These are phyloP conservation scores for Calonectria naviculata DNA, from an alignment of 2,329 filamentous ascomycete species.

Conservation along the genomic window DNA sequence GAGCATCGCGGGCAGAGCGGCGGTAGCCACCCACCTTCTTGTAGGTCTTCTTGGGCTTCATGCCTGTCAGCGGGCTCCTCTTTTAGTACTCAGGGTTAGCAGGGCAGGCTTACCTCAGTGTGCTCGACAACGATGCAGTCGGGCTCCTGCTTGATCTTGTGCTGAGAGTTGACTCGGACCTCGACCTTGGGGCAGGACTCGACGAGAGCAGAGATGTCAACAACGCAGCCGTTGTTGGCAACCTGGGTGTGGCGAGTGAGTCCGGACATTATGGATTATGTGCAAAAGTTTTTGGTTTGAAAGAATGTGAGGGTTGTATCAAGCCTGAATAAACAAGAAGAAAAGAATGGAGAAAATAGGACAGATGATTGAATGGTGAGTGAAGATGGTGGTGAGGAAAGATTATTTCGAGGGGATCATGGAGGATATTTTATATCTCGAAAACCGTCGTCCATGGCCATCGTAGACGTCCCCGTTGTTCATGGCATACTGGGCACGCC, in stretches of 20 bases:
- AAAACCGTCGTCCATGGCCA: background rate
- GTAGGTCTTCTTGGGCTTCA: constrained; percentile 4
- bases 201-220: constrained; percentile 35
- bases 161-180: constrained; percentile 26
- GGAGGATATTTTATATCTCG: constrained; percentile 21
- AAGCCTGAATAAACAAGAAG: constrained; percentile 19
- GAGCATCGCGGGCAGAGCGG: background rate
- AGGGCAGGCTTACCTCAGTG: constrained; percentile 11
- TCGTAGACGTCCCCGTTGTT: background rate
- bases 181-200: constrained; percentile 36
- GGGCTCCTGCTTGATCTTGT: constrained; percentile 31
- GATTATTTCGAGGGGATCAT: background rate
- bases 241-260: constrained; percentile 34
- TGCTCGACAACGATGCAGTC: constrained; percentile 34
- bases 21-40: constrained; percentile 7
- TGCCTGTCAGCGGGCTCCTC: background rate
- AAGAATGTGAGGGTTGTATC: background rate
- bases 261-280: constrained; percentile 30
- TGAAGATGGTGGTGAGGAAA: constrained; percentile 22
- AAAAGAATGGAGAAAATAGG: constrained; percentile 10
- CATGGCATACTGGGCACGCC: background rate
- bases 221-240: constrained; percentile 30
- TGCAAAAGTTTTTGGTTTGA: constrained; percentile 6
- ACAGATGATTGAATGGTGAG: constrained; percentile 7
- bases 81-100: background rate